A percentile compares a stretch with the other conserved stretches of the same genome.
These are phyloP conservation scores for Fusarium drepaniforme DNA, from an alignment of 2,329 filamentous ascomycete species.

Conservation along the genomic window DNA sequence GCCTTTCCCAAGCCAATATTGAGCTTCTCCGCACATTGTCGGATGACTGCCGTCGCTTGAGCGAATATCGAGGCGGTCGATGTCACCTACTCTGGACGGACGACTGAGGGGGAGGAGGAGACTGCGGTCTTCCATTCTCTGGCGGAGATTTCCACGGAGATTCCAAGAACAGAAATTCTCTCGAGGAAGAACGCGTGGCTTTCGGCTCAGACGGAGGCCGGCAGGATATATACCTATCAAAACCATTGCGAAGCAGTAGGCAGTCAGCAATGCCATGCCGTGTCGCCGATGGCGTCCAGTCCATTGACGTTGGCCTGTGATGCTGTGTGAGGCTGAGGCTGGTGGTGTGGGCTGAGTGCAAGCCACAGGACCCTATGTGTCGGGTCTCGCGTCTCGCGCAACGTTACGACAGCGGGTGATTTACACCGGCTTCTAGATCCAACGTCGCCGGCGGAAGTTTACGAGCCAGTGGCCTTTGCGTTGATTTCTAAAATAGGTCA, in stretches of 20 bases:
- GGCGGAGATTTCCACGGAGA: neutral
- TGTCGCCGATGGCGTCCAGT: slow-evolving; percentile 1
- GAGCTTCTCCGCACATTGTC: slow-evolving; percentile 28
- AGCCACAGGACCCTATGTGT: slow-evolving; percentile 28
- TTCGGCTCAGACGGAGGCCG: slow-evolving; percentile 25
- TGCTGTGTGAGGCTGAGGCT: slow-evolving; percentile 29
- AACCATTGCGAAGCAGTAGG: slow-evolving; percentile 3
- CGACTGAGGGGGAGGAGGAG: neutral
- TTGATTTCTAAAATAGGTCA: slow-evolving; percentile 5
- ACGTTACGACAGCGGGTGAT: slow-evolving; percentile 34
- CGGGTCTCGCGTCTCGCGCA: slow-evolving; percentile 30
- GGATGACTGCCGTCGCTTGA: slow-evolving; percentile 30
- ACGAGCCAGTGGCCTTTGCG: slow-evolving; percentile 22
- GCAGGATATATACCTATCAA: slow-evolving; percentile 30
- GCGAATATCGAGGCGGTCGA: slow-evolving; percentile 16
- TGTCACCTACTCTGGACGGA: slow-evolving; percentile 4
- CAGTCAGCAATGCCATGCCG: slow-evolving; percentile 8
- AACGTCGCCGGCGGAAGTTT: slow-evolving; percentile 16
- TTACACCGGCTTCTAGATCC: slow-evolving; percentile 15
- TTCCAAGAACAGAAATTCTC: slow-evolving; percentile 3
- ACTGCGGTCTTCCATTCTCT: neutral
- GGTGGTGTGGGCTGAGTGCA: slow-evolving; percentile 20
- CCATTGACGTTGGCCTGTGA: neutral
- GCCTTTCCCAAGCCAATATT: slow-evolving; percentile 23
- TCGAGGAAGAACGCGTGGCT: slow-evolving; percentile 10